Conservation (phyloP, 148 eudicot genomes). For the Vaccinium vitisidaea region DNA sequence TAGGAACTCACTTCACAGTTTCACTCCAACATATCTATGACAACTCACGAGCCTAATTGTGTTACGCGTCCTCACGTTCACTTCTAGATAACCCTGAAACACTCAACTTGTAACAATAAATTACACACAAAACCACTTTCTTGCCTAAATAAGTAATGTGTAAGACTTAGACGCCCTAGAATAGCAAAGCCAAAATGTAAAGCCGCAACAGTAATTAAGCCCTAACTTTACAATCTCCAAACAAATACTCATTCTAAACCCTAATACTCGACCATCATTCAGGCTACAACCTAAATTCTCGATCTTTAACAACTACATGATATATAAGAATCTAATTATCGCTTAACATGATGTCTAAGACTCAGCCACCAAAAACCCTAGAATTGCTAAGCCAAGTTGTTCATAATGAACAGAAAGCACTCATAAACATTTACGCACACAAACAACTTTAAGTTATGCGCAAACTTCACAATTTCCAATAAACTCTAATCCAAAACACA, state of each 20-base stretch:
- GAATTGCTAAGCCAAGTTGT: not conserved
- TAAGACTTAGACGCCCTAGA: not conserved
- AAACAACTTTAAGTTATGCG: too few relatives aligned
- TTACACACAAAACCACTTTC: not conserved
- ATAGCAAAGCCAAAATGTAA: not conserved
- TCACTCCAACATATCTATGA: not conserved
- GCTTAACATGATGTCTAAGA: slow-evolving; percentile 1
- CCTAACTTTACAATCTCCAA: not conserved
- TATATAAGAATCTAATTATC: not conserved
- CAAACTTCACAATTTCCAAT: too few relatives aligned
- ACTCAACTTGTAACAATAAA: not conserved
- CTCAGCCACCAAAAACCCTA: not conserved
- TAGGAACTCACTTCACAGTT: not conserved
- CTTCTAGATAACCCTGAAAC: not conserved
- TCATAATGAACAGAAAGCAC: too few relatives aligned
- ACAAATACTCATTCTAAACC: not conserved
- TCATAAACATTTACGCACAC: too few relatives aligned
- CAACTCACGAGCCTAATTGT: not conserved
- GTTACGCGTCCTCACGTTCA: not conserved
- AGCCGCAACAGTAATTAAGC: not conserved
- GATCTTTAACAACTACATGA: not conserved
- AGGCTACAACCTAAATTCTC: not conserved
- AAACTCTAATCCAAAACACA: too few relatives aligned
- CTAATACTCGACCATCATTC: not conserved
- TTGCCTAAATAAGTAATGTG: not conserved